Evolutionary conservation across 2,329 filamentous ascomycete genomes (phyloP), one percentile per base, ranked within the genome.

Genomic region (Blumeriella jaapii): DNA sequence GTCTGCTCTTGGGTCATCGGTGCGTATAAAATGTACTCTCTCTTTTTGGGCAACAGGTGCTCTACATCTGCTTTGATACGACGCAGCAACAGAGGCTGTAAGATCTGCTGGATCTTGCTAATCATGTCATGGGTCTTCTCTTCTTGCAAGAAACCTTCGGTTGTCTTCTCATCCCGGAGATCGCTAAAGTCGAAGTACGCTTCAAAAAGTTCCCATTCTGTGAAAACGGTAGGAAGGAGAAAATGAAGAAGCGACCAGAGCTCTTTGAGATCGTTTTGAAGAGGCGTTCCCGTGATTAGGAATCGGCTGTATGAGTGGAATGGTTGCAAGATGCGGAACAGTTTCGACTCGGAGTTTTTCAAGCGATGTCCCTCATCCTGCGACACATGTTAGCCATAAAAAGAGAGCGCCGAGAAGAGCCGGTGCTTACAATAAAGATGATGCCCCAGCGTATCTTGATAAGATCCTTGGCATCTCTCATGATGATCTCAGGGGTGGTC

Each of bases 111-210:
- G 38, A 98, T 82, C 44, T 89, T 94, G 33, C 86, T 77, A 1
- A 93, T 79, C 1, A 91, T 61, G 32, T 80, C 82, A 42, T 81
- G 75, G 52, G 83, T 82, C 31, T 79, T 74, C 35, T 82, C 74
- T 50, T 93, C 82, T 3, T 79, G 78, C 5, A 93, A 69, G 33
- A 93, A 80, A 28, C 87, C 74, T 31, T 83, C 76, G 1, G 85
- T 81, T 0, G 76, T 78, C 22, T 80, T 69, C 46, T 87, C 84
- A 40, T 96, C 84, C 36, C 93, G 75, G 1, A 98, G 67, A 6
- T 86, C 87, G 0, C 83, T 91, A 50, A 98, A 98, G 56, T 98
- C 89, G 44, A 98, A 98, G 87, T 89, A 96, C 1, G 77, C 77
- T 53, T 95, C 84, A 39, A 98, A 98, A 0, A 83, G 85, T 29